Percentiles rank a stretch among this genome's conserved stretches.
Conservation (phyloP, 345 rosid species). For the Aethionema arabicum region DNA sequence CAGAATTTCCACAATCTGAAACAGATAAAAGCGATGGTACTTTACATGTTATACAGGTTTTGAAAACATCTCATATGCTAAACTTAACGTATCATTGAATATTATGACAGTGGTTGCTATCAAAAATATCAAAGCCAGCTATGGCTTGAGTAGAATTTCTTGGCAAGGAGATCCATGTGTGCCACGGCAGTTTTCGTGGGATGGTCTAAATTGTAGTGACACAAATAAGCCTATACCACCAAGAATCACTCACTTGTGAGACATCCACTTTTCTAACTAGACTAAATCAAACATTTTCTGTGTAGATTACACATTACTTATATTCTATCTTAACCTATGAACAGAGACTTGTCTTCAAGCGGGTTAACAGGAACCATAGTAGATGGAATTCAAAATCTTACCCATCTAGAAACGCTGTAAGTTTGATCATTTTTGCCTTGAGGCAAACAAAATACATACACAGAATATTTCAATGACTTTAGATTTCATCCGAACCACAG, state of each 20-base stretch:
- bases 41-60: background rate
- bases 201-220: conserved; percentile 41
- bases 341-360: conserved; percentile 40
- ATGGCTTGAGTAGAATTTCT: conserved; percentile 35
- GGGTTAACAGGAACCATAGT: conserved; percentile 39
- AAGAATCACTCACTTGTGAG: conserved; percentile 30
- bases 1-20: conserved; percentile 1
- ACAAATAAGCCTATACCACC: conserved; percentile 14
- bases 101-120: conserved; percentile 44
- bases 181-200: conserved; percentile 41
- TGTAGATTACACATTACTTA: background rate
- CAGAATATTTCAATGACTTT: background rate
- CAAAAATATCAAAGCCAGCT: conserved; percentile 31
- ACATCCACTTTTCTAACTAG: background rate
- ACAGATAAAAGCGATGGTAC: conserved; percentile 19
- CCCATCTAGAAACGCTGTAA: conserved; percentile 40
- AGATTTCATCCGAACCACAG: conserved; percentile 26
- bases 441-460: background rate
- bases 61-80: background rate
- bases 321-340: background rate
- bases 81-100: background rate
- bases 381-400: conserved; percentile 29
- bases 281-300: background rate
- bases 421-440: conserved; percentile 1
- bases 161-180: conserved; percentile 74